These are phyloP conservation scores for Goniomonas avonlea DNA, from an alignment of 78 protist genomes.

Conservation along the genomic window DNA sequence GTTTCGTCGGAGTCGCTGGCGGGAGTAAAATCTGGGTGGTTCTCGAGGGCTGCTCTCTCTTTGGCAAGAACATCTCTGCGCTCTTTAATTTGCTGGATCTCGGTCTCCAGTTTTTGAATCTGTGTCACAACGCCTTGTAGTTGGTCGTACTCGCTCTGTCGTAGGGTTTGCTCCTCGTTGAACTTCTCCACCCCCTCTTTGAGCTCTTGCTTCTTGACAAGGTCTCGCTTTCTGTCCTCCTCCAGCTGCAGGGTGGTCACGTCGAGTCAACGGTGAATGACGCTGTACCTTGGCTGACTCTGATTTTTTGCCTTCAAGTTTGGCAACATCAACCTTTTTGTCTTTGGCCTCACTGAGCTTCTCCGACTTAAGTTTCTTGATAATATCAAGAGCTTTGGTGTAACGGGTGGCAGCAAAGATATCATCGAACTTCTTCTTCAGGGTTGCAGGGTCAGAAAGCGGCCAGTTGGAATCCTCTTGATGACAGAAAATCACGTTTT, in stretches of 20 bases:
- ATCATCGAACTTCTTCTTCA: conserved; percentile 90
- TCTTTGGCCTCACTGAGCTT: not conserved
- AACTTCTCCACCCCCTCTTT: not conserved
- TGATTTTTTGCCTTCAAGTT: not conserved
- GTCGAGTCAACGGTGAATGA: not conserved
- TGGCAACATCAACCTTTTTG: not conserved
- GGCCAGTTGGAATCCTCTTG: conserved; percentile 97
- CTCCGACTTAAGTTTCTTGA: conserved; percentile 13
- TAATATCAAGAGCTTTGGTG: conserved; percentile 47
- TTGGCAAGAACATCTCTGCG: not conserved
- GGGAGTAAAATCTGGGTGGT: no score
- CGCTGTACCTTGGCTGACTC: not conserved
- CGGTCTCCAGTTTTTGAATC: no score
- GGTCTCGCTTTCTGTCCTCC: not conserved
- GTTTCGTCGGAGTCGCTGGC: no score
- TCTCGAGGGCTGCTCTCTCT: not conserved
- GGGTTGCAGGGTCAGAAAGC: conserved; percentile 46
- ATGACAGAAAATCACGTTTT: conserved; percentile 96
- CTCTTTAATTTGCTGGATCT: no score
- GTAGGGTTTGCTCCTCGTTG: not conserved
- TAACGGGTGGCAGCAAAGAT: conserved; percentile 75
- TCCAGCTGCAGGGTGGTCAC: not conserved
- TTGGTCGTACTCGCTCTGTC: no score
- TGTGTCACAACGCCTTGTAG: no score
- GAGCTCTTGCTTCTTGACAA: not conserved